phyloP scores from a whole-genome alignment of 78 protist genomes.

The Dictyostelium citrinum region DNA sequence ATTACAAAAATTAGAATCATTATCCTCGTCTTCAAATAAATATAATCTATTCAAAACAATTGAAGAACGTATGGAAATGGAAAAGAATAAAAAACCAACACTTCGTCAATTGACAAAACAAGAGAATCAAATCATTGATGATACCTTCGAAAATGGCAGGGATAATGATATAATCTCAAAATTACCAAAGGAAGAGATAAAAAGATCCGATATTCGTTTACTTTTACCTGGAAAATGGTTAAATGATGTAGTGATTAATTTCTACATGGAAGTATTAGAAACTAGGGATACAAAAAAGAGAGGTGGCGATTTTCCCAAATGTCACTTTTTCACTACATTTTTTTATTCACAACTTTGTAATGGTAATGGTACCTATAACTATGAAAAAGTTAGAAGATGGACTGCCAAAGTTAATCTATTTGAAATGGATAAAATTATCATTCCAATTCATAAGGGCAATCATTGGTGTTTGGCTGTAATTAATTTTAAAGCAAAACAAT shows the following conservation, averaged over 20 bases:
- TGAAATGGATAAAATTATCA: slow-evolving; percentile 76
- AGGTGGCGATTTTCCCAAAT: neutral
- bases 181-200: neutral
- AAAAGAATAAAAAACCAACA: slow-evolving; percentile 17
- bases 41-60: slow-evolving; percentile 17
- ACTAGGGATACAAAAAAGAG: neutral
- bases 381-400: slow-evolving; percentile 84
- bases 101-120: neutral
- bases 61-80: slow-evolving; percentile 13
- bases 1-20: neutral
- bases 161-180: neutral
- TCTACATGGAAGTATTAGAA: slow-evolving; percentile 57
- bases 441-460: slow-evolving; percentile 88
- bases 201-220: slow-evolving; percentile 12
- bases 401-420: slow-evolving; percentile 86
- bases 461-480: slow-evolving; percentile 92
- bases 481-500: slow-evolving; percentile 72
- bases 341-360: slow-evolving; percentile 81
- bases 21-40: neutral
- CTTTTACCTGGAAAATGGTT: slow-evolving; percentile 66
- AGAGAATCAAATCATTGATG: slow-evolving; percentile 9
- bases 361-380: slow-evolving; percentile 56
- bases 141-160: neutral
- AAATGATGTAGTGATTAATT: slow-evolving; percentile 82
- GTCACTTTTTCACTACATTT: slow-evolving; percentile 82